Base-by-base conservation (phyloP, 2,329 filamentous ascomycete genomes). In the Dactylonectria macrodidyma region DNA sequence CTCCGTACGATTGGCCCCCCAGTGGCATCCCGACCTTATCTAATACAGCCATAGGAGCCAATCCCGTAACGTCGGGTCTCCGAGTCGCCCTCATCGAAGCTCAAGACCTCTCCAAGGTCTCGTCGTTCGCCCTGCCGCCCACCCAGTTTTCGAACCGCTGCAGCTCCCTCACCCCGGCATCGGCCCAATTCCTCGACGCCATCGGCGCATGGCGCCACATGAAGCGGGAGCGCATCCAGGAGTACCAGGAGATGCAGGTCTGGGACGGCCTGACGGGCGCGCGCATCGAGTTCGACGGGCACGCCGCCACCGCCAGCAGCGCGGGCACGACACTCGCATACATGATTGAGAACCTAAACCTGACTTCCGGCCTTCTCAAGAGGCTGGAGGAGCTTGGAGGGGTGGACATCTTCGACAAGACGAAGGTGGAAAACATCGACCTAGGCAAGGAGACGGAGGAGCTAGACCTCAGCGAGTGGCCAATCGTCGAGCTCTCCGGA, bases 161-260 rank as follows among this genome's bases (percentile, higher is more conserved):
- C 84, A 97, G 94, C 84, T 98, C 95, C 57, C 87, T 99, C 64
- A 99, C 96, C 0, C 95, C 95, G 0, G 88, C 92, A 0, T 97
- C 95, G 0, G 92, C 94, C n/a, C 87, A 86, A 3, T 98, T 96
- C 77, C 87, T 98, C 70, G 87, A 93, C 77, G 85, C 88, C 5
- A 96, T 97, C 68, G 96, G 95, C 41, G 95, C 92, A 57, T 98
- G 95, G 96, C 78, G 86, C 7, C 90, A 97, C 77, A 84, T 98
- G 68, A 88, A 93, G 73, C 83, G 86, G 48, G 85, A 89, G 6
- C 90, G 96, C 36, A 89, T 96, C 38, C 95, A 98, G 83, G 88
- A 91, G 1, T 99, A 98, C 81, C 91, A 97, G 67, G 93, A 95
- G 75, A 99, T 99, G 96, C 93, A 97, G 80, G 96, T 98, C 36